Percentiles rank a stretch among this genome's conserved stretches.
phyloP scores from a whole-genome alignment of 192 early-diverging fungal species.

The Coemansia sp. region DNA sequence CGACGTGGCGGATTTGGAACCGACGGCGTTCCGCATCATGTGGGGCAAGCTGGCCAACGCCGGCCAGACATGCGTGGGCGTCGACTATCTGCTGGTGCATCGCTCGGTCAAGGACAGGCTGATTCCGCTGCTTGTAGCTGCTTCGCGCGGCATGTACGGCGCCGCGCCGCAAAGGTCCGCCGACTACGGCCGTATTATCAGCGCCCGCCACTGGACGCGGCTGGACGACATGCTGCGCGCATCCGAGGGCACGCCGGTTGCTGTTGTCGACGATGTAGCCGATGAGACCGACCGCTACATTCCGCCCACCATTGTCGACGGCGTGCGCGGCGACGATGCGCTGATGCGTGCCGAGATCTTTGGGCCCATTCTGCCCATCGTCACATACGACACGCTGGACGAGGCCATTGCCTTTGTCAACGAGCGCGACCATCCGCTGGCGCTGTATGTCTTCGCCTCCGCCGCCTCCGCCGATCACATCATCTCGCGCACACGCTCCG shows the following conservation, averaged over 20 bases:
- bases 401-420: conserved; percentile 68
- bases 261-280: conserved; percentile 56
- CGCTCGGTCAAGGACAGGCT: conserved; percentile 61
- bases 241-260: conserved; percentile 55
- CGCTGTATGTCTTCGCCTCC: conserved; percentile 74
- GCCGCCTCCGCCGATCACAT: conserved; percentile 60
- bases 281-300: conserved; percentile 70
- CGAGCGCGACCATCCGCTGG: conserved; percentile 70
- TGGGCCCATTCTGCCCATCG: conserved; percentile 86
- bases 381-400: conserved; percentile 64
- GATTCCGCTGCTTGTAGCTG: conserved; percentile 57
- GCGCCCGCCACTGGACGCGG: conserved; percentile 68
- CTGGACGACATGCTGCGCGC: conserved; percentile 57
- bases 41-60: conserved; percentile 84
- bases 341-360: conserved; percentile 89
- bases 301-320: conserved; percentile 78
- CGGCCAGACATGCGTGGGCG: conserved; percentile 89
- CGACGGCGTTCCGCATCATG: conserved; percentile 69
- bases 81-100: conserved; percentile 81
- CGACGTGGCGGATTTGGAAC: conserved; percentile 62
- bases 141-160: conserved; percentile 54
- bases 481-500: conserved; percentile 70
- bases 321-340: conserved; percentile 61
- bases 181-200: conserved; percentile 74
- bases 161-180: conserved; percentile 49